Conservation (phyloP, 768 basidiomycete species). For the Boletus patriciae region DNA sequence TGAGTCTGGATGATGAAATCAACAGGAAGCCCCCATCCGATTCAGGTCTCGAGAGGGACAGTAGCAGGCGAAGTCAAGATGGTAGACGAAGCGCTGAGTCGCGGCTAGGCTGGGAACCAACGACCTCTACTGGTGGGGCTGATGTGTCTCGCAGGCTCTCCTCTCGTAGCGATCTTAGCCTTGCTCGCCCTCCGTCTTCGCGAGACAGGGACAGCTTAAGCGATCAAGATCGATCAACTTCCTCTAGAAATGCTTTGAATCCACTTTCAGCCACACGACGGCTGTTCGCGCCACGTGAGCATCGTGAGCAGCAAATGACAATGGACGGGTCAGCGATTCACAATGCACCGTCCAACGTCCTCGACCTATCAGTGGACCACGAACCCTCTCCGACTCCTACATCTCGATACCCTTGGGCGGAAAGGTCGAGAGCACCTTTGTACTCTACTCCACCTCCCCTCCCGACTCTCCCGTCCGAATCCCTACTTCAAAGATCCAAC, state of each 20-base stretch:
- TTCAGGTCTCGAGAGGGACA: constrained; percentile 34
- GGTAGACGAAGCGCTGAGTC: constrained; percentile 54
- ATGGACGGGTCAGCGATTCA: constrained; percentile 15
- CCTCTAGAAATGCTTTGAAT: constrained; percentile 21
- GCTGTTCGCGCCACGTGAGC: constrained; percentile 58
- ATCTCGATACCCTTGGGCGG: constrained; percentile 34
- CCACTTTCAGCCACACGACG: constrained; percentile 45
- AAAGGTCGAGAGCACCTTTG: constrained; percentile 46
- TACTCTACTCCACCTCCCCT: constrained; percentile 59
- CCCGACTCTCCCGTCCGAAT: constrained; percentile 60
- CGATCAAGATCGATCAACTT: constrained; percentile 28
- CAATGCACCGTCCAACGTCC: constrained; percentile 24
- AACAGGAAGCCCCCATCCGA: constrained; percentile 38
- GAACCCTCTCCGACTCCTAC: constrained; percentile 50
- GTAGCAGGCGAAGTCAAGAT: constrained; percentile 53
- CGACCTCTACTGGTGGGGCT: constrained; percentile 18
- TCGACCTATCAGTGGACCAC: constrained; percentile 35
- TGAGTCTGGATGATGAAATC: constrained; percentile 55
- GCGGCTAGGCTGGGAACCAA: constrained; percentile 46
- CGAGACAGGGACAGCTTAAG: constrained; percentile 27
- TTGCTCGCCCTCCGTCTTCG: constrained; percentile 27
- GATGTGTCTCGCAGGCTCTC: constrained; percentile 31
- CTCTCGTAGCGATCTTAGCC: constrained; percentile 23
- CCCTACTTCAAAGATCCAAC: constrained; percentile 32
- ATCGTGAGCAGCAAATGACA: constrained; percentile 42